phyloP scores from a whole-genome alignment of 2,329 filamentous ascomycete species.

The Calonectria hongkongensis region DNA sequence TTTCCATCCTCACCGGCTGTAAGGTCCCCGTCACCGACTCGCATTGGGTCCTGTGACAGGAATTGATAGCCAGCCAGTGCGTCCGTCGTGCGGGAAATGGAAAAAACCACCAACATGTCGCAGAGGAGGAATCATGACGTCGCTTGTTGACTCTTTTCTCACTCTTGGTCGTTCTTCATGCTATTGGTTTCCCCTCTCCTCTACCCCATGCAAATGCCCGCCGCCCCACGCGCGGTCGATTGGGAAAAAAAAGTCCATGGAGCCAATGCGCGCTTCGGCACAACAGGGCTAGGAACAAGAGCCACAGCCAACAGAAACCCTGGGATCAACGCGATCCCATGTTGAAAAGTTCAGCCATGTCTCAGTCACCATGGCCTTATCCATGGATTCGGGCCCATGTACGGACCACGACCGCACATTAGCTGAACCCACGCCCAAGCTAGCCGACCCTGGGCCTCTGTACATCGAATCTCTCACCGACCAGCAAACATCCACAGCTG shows the following conservation, averaged over 20 bases:
- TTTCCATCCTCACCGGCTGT: conserved; percentile 44
- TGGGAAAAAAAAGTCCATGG: conserved; percentile 17
- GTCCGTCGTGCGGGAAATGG: conserved; percentile 25
- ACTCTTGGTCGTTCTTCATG: conserved; percentile 6
- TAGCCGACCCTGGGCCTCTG: conserved; percentile 27
- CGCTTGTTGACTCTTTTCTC: conserved; percentile 45
- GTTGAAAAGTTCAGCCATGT: conserved; percentile 31
- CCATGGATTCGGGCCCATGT: conserved; percentile 41
- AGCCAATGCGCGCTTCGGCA: conserved; percentile 34
- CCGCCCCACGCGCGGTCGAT: conserved; percentile 31
- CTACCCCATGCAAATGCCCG: conserved; percentile 38
- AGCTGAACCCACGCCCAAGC: conserved; percentile 27
- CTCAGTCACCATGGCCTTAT: conserved; percentile 35
- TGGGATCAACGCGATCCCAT: conserved; percentile 32
- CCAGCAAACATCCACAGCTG: conserved; percentile 7
- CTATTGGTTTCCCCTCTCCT: conserved; percentile 41
- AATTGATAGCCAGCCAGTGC: conserved; percentile 45
- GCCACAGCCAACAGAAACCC: conserved; percentile 29
- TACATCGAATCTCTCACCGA: conserved; percentile 32
- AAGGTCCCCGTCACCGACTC: conserved; percentile 47
- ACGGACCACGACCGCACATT: conserved; percentile 21
- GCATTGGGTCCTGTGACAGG: conserved; percentile 41
- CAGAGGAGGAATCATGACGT: conserved; percentile 38
- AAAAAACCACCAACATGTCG: conserved; percentile 14
- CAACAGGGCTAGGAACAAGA: conserved; percentile 30